These are phyloP conservation scores for Mortierella sp. DNA, from an alignment of 371 early-diverging fungal genomes.

Conservation along the genomic window DNA sequence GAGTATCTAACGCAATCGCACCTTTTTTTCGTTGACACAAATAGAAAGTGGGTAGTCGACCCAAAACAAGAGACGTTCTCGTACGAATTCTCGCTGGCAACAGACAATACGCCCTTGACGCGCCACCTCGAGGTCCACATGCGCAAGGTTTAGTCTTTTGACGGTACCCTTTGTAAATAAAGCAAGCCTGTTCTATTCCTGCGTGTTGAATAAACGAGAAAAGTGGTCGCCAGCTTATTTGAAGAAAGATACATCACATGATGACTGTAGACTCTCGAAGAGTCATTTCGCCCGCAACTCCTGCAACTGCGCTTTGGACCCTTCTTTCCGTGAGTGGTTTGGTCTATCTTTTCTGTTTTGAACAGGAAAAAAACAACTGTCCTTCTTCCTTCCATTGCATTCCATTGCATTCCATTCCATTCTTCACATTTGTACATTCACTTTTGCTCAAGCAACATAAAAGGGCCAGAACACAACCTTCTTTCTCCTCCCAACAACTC, in stretches of 20 bases:
- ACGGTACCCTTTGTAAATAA: neutral
- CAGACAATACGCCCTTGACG: conserved; percentile 40
- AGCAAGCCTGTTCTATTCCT: neutral
- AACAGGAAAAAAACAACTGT: neutral
- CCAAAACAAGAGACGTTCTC: conserved; percentile 34
- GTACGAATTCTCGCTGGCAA: conserved; percentile 49
- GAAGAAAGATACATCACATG: neutral
- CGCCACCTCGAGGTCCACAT: conserved; percentile 41
- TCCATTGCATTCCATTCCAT: conserved; percentile 4
- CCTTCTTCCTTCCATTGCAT: neutral
- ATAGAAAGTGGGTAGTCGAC: conserved; percentile 40
- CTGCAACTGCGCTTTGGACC: neutral
- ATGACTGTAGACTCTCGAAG: neutral
- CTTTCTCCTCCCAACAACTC: neutral
- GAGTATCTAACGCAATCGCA: neutral
- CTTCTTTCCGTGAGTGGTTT: neutral
- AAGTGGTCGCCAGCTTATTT: neutral
- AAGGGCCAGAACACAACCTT: neutral
- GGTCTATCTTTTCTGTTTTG: neutral
- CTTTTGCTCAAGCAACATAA: neutral
- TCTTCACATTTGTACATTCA: neutral
- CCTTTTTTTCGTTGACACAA: neutral
- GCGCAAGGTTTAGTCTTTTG: conserved; percentile 17
- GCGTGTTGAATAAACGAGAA: neutral
- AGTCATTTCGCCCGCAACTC: neutral